These are phyloP conservation scores for Chlorencoelia australis DNA, from an alignment of 2,329 filamentous ascomycete genomes.

Conservation along the genomic window DNA sequence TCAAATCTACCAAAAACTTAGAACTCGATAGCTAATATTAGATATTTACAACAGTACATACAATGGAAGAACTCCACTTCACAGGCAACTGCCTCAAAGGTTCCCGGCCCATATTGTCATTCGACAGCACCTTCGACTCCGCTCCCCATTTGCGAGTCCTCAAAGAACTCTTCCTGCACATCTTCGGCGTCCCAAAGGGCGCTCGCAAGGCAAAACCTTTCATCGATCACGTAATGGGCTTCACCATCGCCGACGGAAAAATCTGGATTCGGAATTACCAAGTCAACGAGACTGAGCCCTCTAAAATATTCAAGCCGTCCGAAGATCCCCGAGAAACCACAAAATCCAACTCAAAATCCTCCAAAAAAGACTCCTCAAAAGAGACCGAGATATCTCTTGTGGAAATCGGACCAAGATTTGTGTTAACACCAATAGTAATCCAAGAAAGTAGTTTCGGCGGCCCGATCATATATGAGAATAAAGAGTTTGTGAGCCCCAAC, in stretches of 20 bases:
- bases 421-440: conserved; percentile 89
- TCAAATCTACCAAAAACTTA: conserved; percentile 17
- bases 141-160: conserved; percentile 72
- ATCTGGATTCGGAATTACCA: conserved; percentile 96
- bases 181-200: conserved; percentile 84
- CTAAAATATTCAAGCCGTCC: conserved; percentile 31
- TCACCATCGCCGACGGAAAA: conserved; percentile 84
- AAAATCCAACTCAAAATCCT: conserved; percentile 34
- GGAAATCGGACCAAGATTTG: conserved; percentile 89
- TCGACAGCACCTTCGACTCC: conserved; percentile 77
- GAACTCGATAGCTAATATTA: neutral
- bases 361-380: conserved; percentile 33
- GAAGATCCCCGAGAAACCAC: conserved; percentile 28
- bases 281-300: conserved; percentile 71
- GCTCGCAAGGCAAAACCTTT: conserved; percentile 91
- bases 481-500: conserved; percentile 94
- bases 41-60: too few relatives aligned
- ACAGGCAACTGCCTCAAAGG: conserved; percentile 95
- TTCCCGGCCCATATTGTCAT: conserved; percentile 80
- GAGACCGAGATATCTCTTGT: conserved; percentile 74
- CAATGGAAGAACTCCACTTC: conserved; percentile 94
- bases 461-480: conserved; percentile 96
- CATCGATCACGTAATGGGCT: conserved; percentile 87
- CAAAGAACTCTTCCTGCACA: conserved; percentile 82
- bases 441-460: conserved; percentile 92